Evolutionary conservation across 176 grass and related monocot genomes (phyloP).

Genomic region (Pontederia paniculata): DNA sequence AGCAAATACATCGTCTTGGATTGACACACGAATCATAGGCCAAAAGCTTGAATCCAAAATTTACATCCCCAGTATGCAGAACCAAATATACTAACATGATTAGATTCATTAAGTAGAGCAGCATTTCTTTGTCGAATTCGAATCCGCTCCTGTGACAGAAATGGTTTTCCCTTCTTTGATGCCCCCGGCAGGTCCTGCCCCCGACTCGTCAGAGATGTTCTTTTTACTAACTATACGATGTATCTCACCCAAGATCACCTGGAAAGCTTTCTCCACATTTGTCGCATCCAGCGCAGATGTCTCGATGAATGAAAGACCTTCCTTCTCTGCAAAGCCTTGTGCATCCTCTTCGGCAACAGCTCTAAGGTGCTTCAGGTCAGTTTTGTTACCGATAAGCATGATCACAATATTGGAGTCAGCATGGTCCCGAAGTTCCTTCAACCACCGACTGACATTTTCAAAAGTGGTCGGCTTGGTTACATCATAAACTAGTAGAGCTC

Average conservation of each 20-base stretch:
- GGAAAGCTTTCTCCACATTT: constrained; percentile 15
- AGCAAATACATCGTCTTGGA: too few relatives aligned
- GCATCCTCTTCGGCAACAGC: background rate
- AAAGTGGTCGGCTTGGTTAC: constrained; percentile 3
- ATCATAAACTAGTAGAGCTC: constrained; percentile 5
- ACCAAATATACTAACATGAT: background rate
- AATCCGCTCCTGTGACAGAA: background rate
- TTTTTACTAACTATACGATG: constrained; percentile 6
- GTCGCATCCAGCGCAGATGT: constrained; percentile 7
- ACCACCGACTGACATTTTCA: constrained; percentile 4
- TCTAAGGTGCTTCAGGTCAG: constrained; percentile 5
- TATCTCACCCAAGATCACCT: constrained; percentile 5
- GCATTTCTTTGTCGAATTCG: background rate
- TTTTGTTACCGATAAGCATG: constrained; percentile 10
- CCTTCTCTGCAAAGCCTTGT: background rate
- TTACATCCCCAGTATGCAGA: background rate
- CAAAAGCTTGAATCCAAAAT: background rate
- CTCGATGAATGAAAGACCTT: constrained; percentile 6
- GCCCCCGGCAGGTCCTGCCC: background rate
- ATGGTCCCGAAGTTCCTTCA: constrained; percentile 10
- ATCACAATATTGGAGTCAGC: constrained; percentile 6
- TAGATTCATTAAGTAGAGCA: constrained; percentile 1
- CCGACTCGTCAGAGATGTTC: background rate
- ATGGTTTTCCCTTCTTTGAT: constrained; percentile 2
- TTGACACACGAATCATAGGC: too few relatives aligned